A percentile compares a stretch with the other conserved stretches of the same genome.
phyloP scores from a whole-genome alignment of 495 filamentous ascomycete genomes.

The Aspergillus campestris region DNA sequence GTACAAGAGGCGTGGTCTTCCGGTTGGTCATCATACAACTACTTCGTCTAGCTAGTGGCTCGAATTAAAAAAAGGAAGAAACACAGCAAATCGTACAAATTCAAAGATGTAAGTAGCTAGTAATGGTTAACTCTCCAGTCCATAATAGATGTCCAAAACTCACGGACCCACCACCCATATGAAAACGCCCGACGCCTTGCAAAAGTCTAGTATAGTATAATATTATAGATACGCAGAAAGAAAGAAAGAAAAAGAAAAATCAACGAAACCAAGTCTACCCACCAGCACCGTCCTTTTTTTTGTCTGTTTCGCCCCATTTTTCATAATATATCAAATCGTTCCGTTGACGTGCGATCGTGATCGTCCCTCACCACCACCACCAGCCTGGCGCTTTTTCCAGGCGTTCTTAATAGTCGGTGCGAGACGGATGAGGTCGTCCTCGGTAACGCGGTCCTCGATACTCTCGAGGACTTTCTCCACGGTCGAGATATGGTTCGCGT shows the following conservation, averaged over 20 bases:
- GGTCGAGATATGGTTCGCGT: constrained; percentile 79
- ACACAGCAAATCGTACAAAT: too few species aligned
- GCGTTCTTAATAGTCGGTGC: constrained; percentile 60
- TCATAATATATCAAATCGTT: constrained; percentile 38
- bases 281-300: background rate
- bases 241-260: constrained; percentile 8
- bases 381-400: constrained; percentile 56
- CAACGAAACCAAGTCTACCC: background rate
- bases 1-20: too few species aligned
- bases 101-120: too few species aligned
- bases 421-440: constrained; percentile 54
- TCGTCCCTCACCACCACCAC: constrained; percentile 15
- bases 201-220: background rate
- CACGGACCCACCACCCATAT: too few species aligned
- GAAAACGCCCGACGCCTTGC: constrained; percentile 14
- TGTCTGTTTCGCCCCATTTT: constrained; percentile 24
- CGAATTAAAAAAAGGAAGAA: too few species aligned
- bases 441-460: constrained; percentile 63
- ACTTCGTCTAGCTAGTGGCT: too few species aligned
- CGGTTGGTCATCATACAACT: too few species aligned
- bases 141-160: too few species aligned
- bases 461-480: constrained; percentile 75
- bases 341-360: constrained; percentile 4
- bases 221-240: background rate
- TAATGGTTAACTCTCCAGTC: too few species aligned